These are phyloP conservation scores for Eutreptiella sp. DNA, from an alignment of 208 protist genomes.

Conservation along the genomic window DNA sequence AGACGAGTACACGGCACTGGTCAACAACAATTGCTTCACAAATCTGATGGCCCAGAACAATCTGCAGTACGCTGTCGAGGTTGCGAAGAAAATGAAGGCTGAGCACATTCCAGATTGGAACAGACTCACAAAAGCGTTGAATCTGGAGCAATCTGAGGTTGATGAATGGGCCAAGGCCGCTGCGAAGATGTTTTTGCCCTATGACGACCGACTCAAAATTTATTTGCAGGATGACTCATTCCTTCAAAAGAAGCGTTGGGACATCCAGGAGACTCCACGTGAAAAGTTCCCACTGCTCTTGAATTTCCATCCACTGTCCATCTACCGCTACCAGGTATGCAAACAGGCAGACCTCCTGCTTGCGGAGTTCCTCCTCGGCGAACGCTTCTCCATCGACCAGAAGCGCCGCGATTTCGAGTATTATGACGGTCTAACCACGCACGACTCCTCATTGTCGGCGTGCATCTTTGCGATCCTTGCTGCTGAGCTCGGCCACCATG, in stretches of 20 bases:
- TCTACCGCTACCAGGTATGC: conserved; percentile 73
- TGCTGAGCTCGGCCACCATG: conserved; percentile 47
- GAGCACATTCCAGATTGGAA: conserved; percentile 52
- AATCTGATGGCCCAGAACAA: conserved; percentile 77
- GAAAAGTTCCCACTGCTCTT: conserved; percentile 44
- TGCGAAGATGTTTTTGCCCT: conserved; percentile 59
- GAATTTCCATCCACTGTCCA: conserved; percentile 65
- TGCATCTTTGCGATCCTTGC: conserved; percentile 65
- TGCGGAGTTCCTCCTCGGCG: conserved; percentile 59
- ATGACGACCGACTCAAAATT: conserved; percentile 64
- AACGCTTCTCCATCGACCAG: conserved; percentile 67
- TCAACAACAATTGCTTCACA: conserved; percentile 81
- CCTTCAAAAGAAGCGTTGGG: conserved; percentile 71
- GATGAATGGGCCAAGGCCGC: conserved; percentile 61
- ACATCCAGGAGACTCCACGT: too few relatives aligned
- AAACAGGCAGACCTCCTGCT: conserved; percentile 69
- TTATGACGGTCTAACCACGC: conserved; percentile 70
- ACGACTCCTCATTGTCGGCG: conserved; percentile 61
- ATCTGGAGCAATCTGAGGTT: conserved; percentile 63
- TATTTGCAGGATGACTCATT: conserved; percentile 74
- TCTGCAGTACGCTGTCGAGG: conserved; percentile 65
- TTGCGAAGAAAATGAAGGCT: conserved; percentile 50
- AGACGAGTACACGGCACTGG: conserved; percentile 68
- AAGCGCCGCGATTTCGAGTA: conserved; percentile 63
- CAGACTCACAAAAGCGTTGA: conserved; percentile 50